phyloP scores from a whole-genome alignment of 768 basidiomycete species.

The Boletus reticulatus region DNA sequence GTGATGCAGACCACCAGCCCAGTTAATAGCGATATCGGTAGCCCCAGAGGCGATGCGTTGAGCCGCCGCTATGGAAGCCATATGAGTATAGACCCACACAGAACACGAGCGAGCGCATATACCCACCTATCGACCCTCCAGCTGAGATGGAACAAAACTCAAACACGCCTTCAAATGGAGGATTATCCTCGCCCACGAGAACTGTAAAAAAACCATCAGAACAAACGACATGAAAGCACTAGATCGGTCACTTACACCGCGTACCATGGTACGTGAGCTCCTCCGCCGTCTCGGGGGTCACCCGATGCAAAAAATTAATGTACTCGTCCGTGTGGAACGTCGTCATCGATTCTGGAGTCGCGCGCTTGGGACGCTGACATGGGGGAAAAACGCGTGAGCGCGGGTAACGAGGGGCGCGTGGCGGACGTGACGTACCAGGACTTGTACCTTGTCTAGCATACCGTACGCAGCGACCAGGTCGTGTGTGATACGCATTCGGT shows the following conservation, averaged over 20 bases:
- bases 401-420: background rate
- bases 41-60: slow-evolving; percentile 75
- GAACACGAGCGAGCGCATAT: background rate
- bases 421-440: slow-evolving; percentile 55
- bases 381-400: background rate
- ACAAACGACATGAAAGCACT: background rate
- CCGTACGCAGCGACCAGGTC: slow-evolving; percentile 88
- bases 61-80: slow-evolving; percentile 61
- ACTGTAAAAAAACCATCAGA: slow-evolving; percentile 30
- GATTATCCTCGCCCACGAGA: slow-evolving; percentile 88
- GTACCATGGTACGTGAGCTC: slow-evolving; percentile 82
- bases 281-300: slow-evolving; percentile 89
- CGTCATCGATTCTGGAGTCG: slow-evolving; percentile 78
- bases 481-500: slow-evolving; percentile 91
- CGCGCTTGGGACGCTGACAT: slow-evolving; percentile 66
- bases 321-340: slow-evolving; percentile 99
- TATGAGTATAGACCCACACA: background rate
- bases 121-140: slow-evolving; percentile 87
- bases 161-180: slow-evolving; percentile 93
- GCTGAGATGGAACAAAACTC: slow-evolving; percentile 98
- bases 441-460: slow-evolving; percentile 92
- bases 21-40: slow-evolving; percentile 86
- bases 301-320: slow-evolving; percentile 83
- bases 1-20: slow-evolving; percentile 98
- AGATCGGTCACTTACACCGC: slow-evolving; percentile 58